Percentiles rank a stretch among this genome's conserved stretches.
Conservation (phyloP, 176 grass and related monocot species). For the Echinochloa phyllopogon region DNA sequence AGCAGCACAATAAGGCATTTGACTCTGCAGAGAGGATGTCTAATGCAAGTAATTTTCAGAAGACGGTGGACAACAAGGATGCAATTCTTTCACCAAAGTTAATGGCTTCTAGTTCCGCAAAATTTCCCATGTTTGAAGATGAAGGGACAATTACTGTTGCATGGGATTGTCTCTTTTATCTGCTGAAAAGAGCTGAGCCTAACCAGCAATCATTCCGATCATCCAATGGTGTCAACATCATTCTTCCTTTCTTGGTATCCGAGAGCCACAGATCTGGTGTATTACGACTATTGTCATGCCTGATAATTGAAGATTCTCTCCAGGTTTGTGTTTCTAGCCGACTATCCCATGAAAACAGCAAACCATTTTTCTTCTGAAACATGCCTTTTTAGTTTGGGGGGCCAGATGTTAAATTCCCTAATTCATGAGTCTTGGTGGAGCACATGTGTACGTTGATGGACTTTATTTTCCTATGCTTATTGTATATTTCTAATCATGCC, state of each 20-base stretch:
- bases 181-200: conserved; percentile 91
- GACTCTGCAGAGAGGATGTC: conserved; percentile 56
- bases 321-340: conserved; percentile 62
- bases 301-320: conserved; percentile 98
- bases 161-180: conserved; percentile 99
- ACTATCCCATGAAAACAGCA: conserved; percentile 14
- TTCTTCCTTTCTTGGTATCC: conserved; percentile 84
- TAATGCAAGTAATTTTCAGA: conserved; percentile 60
- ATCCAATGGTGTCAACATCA: conserved; percentile 81
- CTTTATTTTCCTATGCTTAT: conserved; percentile 25
- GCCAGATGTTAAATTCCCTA: neutral
- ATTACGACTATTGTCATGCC: conserved; percentile 82
- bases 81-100: conserved; percentile 85
- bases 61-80: conserved; percentile 76
- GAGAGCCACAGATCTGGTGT: conserved; percentile 90
- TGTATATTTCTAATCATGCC: conserved; percentile 22
- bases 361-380: conserved; percentile 38
- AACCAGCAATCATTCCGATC: conserved; percentile 96
- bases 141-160: conserved; percentile 86
- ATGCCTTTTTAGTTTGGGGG: conserved; percentile 12
- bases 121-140: conserved; percentile 92
- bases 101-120: conserved; percentile 63
- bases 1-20: conserved; percentile 72
- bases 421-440: conserved; percentile 30
- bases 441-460: conserved; percentile 26